phyloP scores from a whole-genome alignment of 768 basidiomycete species.

The Clathrus columnatus region DNA sequence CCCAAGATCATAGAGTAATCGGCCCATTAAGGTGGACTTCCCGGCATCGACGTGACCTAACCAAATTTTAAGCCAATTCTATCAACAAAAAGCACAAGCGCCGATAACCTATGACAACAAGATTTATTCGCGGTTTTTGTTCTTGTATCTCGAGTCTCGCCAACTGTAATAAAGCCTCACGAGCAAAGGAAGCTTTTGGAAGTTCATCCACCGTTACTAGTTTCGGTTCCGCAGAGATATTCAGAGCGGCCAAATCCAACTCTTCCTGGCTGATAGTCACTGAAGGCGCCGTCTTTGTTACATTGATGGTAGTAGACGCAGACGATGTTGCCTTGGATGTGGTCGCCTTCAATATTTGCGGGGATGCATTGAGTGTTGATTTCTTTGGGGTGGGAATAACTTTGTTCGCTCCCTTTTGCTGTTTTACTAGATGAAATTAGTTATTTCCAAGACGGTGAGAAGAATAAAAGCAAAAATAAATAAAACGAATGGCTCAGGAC shows the following conservation, averaged over 20 bases:
- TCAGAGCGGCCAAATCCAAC: slow-evolving; percentile 68
- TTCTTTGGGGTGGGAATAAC: slow-evolving; percentile 29
- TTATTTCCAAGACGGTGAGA: background rate
- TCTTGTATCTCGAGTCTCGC: slow-evolving; percentile 45
- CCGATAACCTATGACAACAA: slow-evolving; percentile 80
- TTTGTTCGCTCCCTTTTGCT: slow-evolving; percentile 56
- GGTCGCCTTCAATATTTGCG: slow-evolving; percentile 30
- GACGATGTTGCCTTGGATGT: slow-evolving; percentile 41
- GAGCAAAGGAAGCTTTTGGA: slow-evolving; percentile 60
- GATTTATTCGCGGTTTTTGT: slow-evolving; percentile 44
- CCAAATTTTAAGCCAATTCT: slow-evolving; percentile 1
- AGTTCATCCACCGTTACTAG: slow-evolving; percentile 39
- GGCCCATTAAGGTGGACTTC: slow-evolving; percentile 96
- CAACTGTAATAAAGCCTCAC: slow-evolving; percentile 80
- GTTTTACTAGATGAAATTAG: slow-evolving; percentile 48
- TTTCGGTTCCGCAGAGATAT: slow-evolving; percentile 38
- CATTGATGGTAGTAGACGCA: slow-evolving; percentile 28
- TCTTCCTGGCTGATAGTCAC: slow-evolving; percentile 43
- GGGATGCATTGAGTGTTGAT: slow-evolving; percentile 28
- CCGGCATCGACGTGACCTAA: slow-evolving; percentile 98
- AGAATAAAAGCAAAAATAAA: slow-evolving; percentile 16
- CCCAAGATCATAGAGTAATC: slow-evolving; percentile 88
- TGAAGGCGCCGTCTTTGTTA: slow-evolving; percentile 29
- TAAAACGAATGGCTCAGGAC: slow-evolving; percentile 8
- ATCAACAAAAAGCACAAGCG: background rate